Evolutionary conservation across 176 grass and related monocot genomes (phyloP).

Genomic region (Olyra latifolia): DNA sequence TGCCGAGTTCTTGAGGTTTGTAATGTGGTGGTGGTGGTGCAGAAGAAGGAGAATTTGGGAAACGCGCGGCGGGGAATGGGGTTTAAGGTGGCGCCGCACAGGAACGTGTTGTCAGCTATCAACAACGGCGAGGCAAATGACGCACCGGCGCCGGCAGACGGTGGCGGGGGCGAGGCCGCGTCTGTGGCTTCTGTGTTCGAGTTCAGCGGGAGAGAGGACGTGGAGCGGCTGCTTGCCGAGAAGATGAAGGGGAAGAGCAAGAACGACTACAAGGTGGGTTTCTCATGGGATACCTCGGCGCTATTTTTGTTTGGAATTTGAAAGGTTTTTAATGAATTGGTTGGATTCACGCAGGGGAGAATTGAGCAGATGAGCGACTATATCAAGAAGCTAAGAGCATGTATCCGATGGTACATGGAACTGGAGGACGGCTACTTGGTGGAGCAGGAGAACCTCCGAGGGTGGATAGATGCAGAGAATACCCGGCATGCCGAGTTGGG

Average conservation of each 20-base stretch:
- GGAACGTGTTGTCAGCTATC: slow-evolving; percentile 64
- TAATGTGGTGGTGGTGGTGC: neutral
- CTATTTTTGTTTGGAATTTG: neutral
- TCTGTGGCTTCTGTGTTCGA: slow-evolving; percentile 28
- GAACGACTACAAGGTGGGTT: slow-evolving; percentile 76
- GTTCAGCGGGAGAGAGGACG: slow-evolving; percentile 78
- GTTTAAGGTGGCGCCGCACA: slow-evolving; percentile 37
- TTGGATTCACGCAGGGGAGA: slow-evolving; percentile 51
- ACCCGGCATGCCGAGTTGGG: slow-evolving; percentile 58
- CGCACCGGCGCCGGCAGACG: neutral
- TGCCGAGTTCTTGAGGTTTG: neutral
- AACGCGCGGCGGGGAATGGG: slow-evolving; percentile 32
- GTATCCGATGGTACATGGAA: slow-evolving; percentile 66
- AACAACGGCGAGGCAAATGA: slow-evolving; percentile 49
- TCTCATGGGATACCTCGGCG: neutral
- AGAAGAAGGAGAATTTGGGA: slow-evolving; percentile 85
- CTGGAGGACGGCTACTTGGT: slow-evolving; percentile 65
- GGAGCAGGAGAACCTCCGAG: slow-evolving; percentile 66
- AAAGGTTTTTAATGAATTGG: neutral
- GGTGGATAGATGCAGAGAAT: slow-evolving; percentile 53
- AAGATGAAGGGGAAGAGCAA: slow-evolving; percentile 88
- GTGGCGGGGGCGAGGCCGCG: neutral
- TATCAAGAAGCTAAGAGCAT: slow-evolving; percentile 81
- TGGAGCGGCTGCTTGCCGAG: slow-evolving; percentile 80
- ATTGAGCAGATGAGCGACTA: slow-evolving; percentile 81